Evolutionary conservation across 208 protist species (phyloP).

Genomic region (Plasmodiophora brassicae): DNA sequence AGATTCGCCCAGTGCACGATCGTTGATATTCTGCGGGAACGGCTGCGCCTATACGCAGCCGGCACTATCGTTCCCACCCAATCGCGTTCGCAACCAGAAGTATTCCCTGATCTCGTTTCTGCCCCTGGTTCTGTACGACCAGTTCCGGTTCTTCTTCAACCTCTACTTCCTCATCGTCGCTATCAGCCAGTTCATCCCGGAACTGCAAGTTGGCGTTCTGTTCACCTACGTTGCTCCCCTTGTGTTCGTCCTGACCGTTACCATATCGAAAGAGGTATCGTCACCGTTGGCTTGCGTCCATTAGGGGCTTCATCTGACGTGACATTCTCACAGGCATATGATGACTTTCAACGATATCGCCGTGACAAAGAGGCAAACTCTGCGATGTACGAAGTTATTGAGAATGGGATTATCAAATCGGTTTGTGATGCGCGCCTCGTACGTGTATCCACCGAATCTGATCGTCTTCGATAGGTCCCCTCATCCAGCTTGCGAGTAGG

Average conservation of each 20-base stretch:
- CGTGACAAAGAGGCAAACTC: slow-evolving; percentile 53
- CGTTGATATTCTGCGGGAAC: not conserved
- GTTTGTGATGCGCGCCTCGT: not conserved
- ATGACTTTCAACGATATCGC: slow-evolving; percentile 55
- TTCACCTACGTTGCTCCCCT: slow-evolving; percentile 71
- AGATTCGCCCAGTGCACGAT: not conserved
- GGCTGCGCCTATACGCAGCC: slow-evolving; percentile 20
- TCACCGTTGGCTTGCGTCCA: slow-evolving; percentile 25
- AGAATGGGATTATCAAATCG: not conserved
- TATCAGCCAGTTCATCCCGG: slow-evolving; percentile 64
- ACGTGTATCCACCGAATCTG: slow-evolving; percentile 35
- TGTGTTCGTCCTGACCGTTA: slow-evolving; percentile 64
- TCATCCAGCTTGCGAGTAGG: slow-evolving; percentile 75
- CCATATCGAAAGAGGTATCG: slow-evolving; percentile 66
- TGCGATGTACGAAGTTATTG: slow-evolving; percentile 32
- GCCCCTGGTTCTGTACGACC: slow-evolving; percentile 65
- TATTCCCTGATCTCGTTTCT: slow-evolving; percentile 49
- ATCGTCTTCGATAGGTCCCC: slow-evolving; percentile 30
- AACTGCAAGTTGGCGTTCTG: slow-evolving; percentile 63
- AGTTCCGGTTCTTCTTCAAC: slow-evolving; percentile 75
- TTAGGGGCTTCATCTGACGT: not conserved
- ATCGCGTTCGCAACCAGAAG: slow-evolving; percentile 50
- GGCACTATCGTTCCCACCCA: slow-evolving; percentile 4
- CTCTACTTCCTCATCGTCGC: slow-evolving; percentile 70
- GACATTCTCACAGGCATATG: slow-evolving; percentile 38